Percentiles rank a stretch among this genome's conserved stretches.
These are phyloP conservation scores for Leishmania gerbilli DNA, from an alignment of 208 protist genomes.

Conservation along the genomic window DNA sequence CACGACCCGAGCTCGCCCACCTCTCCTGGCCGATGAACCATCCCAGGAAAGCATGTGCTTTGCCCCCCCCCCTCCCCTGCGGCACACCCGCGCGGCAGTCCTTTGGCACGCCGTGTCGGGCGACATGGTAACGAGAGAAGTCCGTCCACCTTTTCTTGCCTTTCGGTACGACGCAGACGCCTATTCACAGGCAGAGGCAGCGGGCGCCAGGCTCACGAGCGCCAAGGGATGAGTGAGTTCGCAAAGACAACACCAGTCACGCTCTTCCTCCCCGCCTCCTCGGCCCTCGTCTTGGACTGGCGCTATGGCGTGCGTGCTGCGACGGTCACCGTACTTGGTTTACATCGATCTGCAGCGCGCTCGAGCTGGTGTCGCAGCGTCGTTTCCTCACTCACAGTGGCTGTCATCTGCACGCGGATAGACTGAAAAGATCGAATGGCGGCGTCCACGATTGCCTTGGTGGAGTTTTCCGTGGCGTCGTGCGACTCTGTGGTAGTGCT, in stretches of 20 bases:
- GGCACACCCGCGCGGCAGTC: not conserved
- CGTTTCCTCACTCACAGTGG: not conserved
- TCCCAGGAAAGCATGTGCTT: not conserved
- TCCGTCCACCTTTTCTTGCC: not conserved
- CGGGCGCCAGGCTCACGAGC: not conserved
- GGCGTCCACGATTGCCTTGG: not conserved
- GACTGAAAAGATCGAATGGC: not conserved
- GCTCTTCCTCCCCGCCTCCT: too few species aligned
- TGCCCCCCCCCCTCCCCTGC: not conserved
- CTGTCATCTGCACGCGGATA: not conserved
- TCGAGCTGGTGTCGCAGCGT: slow-evolving; percentile 3
- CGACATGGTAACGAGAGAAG: not conserved
- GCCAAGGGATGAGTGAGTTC: not conserved
- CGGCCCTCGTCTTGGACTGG: not conserved
- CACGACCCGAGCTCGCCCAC: not conserved
- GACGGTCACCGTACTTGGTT: not conserved
- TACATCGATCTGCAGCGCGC: slow-evolving; percentile 9
- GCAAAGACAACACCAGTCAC: not conserved
- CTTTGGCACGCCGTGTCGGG: not conserved
- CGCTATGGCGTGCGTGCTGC: not conserved
- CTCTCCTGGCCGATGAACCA: too few species aligned
- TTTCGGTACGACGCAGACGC: not conserved
- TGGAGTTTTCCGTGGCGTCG: not conserved
- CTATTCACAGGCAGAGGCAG: not conserved
- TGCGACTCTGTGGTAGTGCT: not conserved